phyloP scores from a whole-genome alignment of 176 grass and related monocot species.

The Triticum turgidum region DNA sequence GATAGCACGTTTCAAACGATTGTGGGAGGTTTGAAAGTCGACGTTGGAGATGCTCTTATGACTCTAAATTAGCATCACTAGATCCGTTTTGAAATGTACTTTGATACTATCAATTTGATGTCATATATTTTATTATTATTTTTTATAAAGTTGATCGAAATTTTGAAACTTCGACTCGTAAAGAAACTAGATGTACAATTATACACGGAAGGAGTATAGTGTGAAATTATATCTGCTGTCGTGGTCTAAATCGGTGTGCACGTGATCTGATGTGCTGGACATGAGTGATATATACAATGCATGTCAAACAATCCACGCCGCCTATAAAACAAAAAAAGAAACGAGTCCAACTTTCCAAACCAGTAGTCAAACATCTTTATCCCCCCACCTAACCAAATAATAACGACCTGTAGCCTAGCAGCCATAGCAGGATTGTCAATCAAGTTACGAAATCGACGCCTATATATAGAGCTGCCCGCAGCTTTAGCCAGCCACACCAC shows the following conservation, averaged over 20 bases:
- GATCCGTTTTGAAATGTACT: too few relatives aligned
- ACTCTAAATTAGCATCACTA: too few relatives aligned
- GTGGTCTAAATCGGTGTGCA: background rate
- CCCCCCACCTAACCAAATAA: background rate
- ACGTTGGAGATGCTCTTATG: too few relatives aligned
- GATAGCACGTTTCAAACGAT: accelerated
- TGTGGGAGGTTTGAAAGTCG: too few relatives aligned
- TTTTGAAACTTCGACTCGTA: too few relatives aligned
- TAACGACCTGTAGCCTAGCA: background rate
- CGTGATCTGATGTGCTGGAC: too few relatives aligned
- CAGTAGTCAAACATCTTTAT: background rate
- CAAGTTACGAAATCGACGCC: background rate
- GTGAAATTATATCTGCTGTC: background rate
- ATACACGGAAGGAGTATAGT: too few relatives aligned
- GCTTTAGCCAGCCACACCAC: background rate
- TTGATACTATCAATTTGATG: too few relatives aligned
- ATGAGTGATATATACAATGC: background rate
- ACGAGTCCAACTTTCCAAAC: background rate
- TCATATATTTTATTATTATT: too few relatives aligned
- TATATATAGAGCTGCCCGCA: background rate
- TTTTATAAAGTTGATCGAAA: too few relatives aligned
- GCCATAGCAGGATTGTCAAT: background rate
- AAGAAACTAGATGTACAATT: too few relatives aligned
- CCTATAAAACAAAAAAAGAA: background rate
- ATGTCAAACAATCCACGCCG: background rate